Evolutionary conservation across 108 stramenopile species (phyloP), one percentile per base, ranked within the genome.

Genomic region (Cyclotella kingstonii): DNA sequence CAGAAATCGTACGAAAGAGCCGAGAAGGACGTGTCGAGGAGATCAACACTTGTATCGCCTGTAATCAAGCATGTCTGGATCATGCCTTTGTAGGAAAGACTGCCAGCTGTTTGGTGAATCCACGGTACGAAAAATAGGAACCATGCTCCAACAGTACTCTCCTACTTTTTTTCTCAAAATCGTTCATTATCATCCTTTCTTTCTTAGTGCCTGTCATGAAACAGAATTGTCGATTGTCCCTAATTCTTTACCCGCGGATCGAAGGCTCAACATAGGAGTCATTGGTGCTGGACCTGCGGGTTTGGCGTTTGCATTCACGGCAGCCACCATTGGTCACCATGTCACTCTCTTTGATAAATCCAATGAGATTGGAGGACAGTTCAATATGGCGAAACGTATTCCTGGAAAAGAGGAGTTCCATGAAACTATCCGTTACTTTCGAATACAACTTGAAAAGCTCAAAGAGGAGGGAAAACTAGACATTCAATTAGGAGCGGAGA

Each of bases 51-150:
- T 99, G 98, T 77, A 99, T 99, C 62, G 98, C 68, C 1, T 99
- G 98, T 69, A 99, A 99, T 78, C 98, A 99, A 71, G 98, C 98
- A 5, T 99, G 98, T 78, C 76, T 99, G 43, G 98, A 99, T 82
- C 98, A 99, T 78, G 95, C 90, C 62, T 99, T 99, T 80, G 77
- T 93, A 55, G 93, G 84, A 18, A 95, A 95, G 71, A 93, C 87
- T 25, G 96, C 96, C 12, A 87, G 85, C 28, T 98, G 98, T 66
- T 81, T 98, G 33, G 98, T 98, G 46, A 98, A 98, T 70, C 98
- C 98, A 5, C 66, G 60, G 68, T 68, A 46, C 18, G 44, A 38
- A 5, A 5, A 8, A 29, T 31, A 9, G 1, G 9, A 12, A 30
- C 14, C 5, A 12, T 25, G 0, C 7, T 3, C 10, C 4, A 10